Conservation (phyloP, 768 basidiomycete species). For the Suillus subalutaceus region DNA sequence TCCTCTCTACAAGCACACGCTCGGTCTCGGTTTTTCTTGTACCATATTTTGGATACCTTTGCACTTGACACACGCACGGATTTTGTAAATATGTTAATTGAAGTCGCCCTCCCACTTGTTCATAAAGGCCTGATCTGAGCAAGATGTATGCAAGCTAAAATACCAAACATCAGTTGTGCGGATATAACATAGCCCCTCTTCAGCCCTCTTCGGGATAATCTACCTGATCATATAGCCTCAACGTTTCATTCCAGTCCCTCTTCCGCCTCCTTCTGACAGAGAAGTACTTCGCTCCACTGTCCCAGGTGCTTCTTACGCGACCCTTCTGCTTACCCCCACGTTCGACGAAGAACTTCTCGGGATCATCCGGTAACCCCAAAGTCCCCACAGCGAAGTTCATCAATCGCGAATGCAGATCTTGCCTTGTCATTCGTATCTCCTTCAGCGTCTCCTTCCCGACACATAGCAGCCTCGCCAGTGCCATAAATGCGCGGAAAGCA, state of each 20-base stretch:
- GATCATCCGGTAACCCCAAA: slow-evolving; percentile 67
- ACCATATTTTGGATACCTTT: slow-evolving; percentile 2
- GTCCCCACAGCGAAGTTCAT: slow-evolving; percentile 61
- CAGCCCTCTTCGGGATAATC: slow-evolving; percentile 70
- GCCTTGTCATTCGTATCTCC: slow-evolving; percentile 54
- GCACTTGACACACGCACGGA: background rate
- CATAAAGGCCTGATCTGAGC: background rate
- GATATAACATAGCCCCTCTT: slow-evolving; percentile 37
- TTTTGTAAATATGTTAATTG: background rate
- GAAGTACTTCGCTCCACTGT: slow-evolving; percentile 74
- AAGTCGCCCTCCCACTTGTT: background rate
- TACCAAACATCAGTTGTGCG: background rate
- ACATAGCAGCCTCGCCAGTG: slow-evolving; percentile 62
- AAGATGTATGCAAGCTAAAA: background rate
- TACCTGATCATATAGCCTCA: slow-evolving; percentile 79
- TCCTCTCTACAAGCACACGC: background rate
- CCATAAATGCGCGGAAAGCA: slow-evolving; percentile 72
- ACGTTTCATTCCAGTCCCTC: slow-evolving; percentile 88
- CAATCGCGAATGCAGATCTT: slow-evolving; percentile 63
- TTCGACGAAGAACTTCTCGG: slow-evolving; percentile 65
- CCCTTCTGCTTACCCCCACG: slow-evolving; percentile 72
- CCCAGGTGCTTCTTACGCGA: slow-evolving; percentile 65
- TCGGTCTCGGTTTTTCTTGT: background rate
- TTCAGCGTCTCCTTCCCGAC: slow-evolving; percentile 62
- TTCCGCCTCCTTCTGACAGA: slow-evolving; percentile 78